Evolutionary conservation across 2,329 filamentous ascomycete genomes (phyloP).

Genomic region (Xylariaceae sp.): DNA sequence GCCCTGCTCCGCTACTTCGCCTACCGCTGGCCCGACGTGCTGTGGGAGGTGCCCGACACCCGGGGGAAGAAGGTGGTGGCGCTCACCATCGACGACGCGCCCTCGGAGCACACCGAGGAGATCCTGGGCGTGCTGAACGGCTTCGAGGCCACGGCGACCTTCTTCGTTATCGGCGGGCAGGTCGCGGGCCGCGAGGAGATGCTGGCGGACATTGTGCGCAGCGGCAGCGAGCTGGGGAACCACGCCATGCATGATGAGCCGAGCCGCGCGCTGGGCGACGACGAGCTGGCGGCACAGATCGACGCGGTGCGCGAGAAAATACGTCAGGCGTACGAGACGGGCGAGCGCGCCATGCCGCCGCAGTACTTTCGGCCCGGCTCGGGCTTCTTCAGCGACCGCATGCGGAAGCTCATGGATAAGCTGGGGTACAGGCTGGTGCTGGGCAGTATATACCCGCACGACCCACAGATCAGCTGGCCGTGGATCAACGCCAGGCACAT

Average conservation of each 20-base stretch:
- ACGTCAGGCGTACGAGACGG: conserved; percentile 27
- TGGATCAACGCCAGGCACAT: conserved; percentile 73
- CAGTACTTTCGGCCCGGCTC: conserved; percentile 79
- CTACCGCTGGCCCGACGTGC: conserved; percentile 69
- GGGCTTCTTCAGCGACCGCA: conserved; percentile 72
- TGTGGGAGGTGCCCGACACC: conserved; percentile 61
- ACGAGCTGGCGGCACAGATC: conserved; percentile 60
- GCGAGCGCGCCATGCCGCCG: conserved; percentile 35
- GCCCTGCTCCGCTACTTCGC: conserved; percentile 67
- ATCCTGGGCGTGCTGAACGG: conserved; percentile 65
- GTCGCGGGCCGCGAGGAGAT: conserved; percentile 52
- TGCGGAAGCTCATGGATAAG: conserved; percentile 56
- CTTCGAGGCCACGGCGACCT: conserved; percentile 70
- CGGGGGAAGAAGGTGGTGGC: conserved; percentile 61
- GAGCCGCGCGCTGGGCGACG: conserved; percentile 55
- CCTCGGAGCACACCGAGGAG: conserved; percentile 65
- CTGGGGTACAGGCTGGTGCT: conserved; percentile 72
- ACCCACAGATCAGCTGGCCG: conserved; percentile 73
- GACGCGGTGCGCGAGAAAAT: conserved; percentile 48
- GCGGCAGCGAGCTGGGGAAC: conserved; percentile 73
- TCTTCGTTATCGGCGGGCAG: conserved; percentile 84
- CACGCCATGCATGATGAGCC: conserved; percentile 88
- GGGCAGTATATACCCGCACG: conserved; percentile 83
- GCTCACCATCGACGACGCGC: conserved; percentile 83
- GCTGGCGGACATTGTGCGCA: conserved; percentile 53